Conservation (phyloP, 176 grass and related monocot genomes). For the Pontederia crassipes region DNA sequence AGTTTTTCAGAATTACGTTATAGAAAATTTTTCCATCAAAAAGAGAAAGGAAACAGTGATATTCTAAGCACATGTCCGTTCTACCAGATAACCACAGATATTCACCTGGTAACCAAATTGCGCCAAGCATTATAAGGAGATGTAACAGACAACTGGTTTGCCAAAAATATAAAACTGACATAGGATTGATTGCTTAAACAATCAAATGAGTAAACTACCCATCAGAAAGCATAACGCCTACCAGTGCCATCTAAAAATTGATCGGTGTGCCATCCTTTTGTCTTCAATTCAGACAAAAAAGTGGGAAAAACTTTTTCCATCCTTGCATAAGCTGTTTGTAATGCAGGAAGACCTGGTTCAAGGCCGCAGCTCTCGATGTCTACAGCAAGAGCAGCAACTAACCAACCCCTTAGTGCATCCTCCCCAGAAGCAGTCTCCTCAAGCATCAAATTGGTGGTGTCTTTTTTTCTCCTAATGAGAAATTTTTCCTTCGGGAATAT, state of each 20-base stretch:
- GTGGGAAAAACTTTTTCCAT: constrained; percentile 52
- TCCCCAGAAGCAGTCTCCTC: constrained; percentile 66
- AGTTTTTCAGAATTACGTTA: too few species aligned
- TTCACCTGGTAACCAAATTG: too few species aligned
- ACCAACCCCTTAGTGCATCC: constrained; percentile 69
- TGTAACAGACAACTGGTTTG: too few species aligned
- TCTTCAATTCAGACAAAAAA: constrained; percentile 56
- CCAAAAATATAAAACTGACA: too few species aligned
- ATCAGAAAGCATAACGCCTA: constrained; percentile 36
- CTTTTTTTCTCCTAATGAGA: constrained; percentile 34
- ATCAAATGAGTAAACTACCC: constrained; percentile 1
- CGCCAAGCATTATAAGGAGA: too few species aligned
- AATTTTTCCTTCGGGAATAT: constrained; percentile 64
- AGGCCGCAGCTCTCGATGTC: constrained; percentile 45
- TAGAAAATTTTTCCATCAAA: too few species aligned
- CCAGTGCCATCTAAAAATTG: constrained; percentile 88
- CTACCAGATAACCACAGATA: too few species aligned
- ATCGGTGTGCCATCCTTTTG: constrained; percentile 72
- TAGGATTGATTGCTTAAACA: too few species aligned
- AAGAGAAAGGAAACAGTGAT: too few species aligned
- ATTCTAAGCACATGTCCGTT: too few species aligned
- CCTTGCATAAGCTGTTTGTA: constrained; percentile 41
- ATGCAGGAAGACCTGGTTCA: constrained; percentile 21
- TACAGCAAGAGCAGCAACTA: constrained; percentile 63
- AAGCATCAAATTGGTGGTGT: constrained; percentile 55